Evolutionary conservation across 148 eudicot species (phyloP).

Genomic region (Selenicereus undatus): DNA sequence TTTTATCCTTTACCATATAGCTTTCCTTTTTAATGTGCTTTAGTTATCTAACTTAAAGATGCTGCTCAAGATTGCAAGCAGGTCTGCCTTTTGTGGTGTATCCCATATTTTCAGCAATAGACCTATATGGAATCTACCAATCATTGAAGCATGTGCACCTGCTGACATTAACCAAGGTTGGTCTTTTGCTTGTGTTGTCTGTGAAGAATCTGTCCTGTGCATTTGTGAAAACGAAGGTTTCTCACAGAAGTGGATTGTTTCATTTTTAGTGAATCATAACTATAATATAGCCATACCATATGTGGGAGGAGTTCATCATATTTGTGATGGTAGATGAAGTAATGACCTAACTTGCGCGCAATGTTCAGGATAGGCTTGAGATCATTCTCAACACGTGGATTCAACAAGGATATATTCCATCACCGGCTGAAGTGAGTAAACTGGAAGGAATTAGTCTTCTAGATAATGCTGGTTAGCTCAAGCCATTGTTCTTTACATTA

Average conservation of each 20-base stretch:
- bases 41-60: slow-evolving; percentile 22
- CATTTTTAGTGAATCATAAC: too few relatives aligned
- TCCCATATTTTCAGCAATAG: slow-evolving; percentile 77
- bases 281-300: too few relatives aligned
- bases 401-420: slow-evolving; percentile 51
- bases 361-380: slow-evolving; percentile 93
- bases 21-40: too few relatives aligned
- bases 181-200: slow-evolving; percentile 5
- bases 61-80: slow-evolving; percentile 58
- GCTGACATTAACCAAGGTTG: slow-evolving; percentile 92
- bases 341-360: slow-evolving; percentile 5
- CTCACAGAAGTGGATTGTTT: too few relatives aligned
- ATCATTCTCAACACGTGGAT: slow-evolving; percentile 68
- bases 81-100: slow-evolving; percentile 79
- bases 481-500: neutral
- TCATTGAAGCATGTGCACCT: slow-evolving; percentile 91
- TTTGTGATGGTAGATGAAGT: neutral
- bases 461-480: slow-evolving; percentile 45
- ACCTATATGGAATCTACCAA: slow-evolving; percentile 84
- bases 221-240: neutral
- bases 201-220: neutral
- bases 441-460: slow-evolving; percentile 70
- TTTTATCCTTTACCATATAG: too few relatives aligned
- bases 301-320: neutral
- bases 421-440: slow-evolving; percentile 90